These are phyloP conservation scores for Penicillium sp. DNA, from an alignment of 2,329 filamentous ascomycete genomes.

Conservation along the genomic window DNA sequence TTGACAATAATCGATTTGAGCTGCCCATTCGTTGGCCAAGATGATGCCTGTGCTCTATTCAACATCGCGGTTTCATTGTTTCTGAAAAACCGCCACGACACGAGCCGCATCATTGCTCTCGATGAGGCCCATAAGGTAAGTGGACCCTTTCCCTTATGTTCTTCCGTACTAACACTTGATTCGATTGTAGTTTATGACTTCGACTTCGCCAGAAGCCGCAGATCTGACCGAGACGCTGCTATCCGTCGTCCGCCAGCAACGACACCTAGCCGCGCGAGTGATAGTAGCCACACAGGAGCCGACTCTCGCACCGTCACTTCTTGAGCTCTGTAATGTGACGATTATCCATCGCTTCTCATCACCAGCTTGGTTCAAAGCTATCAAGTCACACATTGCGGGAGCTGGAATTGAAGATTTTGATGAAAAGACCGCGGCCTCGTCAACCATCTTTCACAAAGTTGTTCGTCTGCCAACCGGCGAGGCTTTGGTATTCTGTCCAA, in stretches of 20 bases:
- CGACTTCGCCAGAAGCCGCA: neutral
- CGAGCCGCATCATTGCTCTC: conserved; percentile 51
- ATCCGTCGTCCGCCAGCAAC: conserved; percentile 3
- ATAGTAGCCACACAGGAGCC: conserved; percentile 6
- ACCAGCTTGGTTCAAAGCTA: conserved; percentile 2
- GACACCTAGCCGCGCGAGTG: neutral
- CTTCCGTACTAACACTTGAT: neutral
- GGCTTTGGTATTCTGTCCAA: conserved; percentile 3
- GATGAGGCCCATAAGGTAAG: conserved; percentile 62
- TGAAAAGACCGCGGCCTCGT: neutral
- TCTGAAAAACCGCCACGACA: conserved; percentile 51
- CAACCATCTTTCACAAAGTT: neutral
- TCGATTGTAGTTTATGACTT: neutral
- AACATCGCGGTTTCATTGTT: conserved; percentile 68
- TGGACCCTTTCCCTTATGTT: no score
- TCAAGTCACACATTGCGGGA: conserved; percentile 1
- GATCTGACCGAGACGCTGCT: conserved; percentile 4
- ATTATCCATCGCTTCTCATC: conserved; percentile 6
- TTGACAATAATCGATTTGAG: conserved; percentile 69
- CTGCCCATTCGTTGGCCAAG: conserved; percentile 66
- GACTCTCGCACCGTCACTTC: neutral
- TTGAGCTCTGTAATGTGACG: neutral
- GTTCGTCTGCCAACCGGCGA: conserved; percentile 1
- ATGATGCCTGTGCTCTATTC: conserved; percentile 69
- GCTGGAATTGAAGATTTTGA: neutral